These are phyloP conservation scores for Xylariaceae sp. DNA, from an alignment of 2,329 filamentous ascomycete genomes.

Conservation along the genomic window DNA sequence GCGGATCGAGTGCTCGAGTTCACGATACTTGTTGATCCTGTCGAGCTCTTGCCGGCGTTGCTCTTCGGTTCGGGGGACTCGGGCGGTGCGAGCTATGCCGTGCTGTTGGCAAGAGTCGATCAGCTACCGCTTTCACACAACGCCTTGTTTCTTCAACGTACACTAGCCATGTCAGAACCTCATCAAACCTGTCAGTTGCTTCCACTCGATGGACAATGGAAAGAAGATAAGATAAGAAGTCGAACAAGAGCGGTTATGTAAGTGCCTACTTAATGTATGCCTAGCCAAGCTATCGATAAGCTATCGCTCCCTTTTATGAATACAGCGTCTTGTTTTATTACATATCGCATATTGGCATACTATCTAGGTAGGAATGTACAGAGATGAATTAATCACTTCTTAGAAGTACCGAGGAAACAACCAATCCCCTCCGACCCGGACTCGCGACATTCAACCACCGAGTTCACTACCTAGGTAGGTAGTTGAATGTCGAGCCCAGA, in stretches of 20 bases:
- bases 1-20: constrained; percentile 69
- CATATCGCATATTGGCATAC: neutral
- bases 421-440: too few species aligned
- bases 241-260: neutral
- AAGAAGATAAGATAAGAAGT: neutral
- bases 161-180: constrained; percentile 35
- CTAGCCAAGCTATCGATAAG: neutral
- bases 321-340: neutral
- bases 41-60: constrained; percentile 71
- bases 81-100: constrained; percentile 73
- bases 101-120: constrained; percentile 63
- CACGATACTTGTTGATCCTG: constrained; percentile 76
- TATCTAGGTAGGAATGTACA: too few species aligned
- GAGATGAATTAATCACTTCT: too few species aligned
- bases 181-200: neutral
- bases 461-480: too few species aligned
- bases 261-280: too few species aligned
- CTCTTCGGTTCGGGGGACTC: constrained; percentile 64
- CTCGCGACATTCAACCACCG: too few species aligned
- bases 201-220: neutral
- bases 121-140: constrained; percentile 13
- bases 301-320: neutral
- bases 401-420: too few species aligned
- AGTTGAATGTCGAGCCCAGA: too few species aligned
- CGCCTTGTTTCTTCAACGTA: constrained; percentile 14